These are phyloP conservation scores for Chlorella sp. DNA, from an alignment of 139 green algal genomes.

Conservation along the genomic window DNA sequence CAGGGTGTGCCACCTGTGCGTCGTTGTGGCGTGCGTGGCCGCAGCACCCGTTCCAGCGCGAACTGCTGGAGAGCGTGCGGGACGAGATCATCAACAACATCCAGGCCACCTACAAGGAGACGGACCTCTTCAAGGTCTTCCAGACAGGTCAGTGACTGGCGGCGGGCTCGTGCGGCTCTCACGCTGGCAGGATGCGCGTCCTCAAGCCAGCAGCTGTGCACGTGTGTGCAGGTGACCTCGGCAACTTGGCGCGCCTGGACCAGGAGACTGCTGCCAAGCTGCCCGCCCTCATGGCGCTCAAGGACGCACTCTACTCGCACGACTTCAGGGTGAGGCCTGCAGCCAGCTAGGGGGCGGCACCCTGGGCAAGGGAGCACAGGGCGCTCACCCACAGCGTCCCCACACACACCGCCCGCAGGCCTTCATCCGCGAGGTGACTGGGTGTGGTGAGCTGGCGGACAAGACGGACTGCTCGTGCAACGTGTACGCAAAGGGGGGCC, in stretches of 20 bases:
- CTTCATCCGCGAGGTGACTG: constrained; percentile 38
- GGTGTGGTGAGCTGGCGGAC: constrained; percentile 60
- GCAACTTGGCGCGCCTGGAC: constrained; percentile 68
- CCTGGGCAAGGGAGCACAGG: too few species aligned
- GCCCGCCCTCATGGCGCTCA: constrained; percentile 57
- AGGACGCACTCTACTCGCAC: constrained; percentile 65
- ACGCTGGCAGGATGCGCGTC: neutral
- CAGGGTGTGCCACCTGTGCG: neutral
- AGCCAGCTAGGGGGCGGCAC: too few species aligned
- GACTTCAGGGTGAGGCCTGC: constrained; percentile 35
- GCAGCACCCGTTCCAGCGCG: constrained; percentile 36
- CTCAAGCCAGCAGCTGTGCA: neutral
- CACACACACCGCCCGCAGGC: neutral
- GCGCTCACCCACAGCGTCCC: too few species aligned
- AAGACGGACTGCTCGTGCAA: constrained; percentile 84
- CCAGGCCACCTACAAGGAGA: constrained; percentile 86
- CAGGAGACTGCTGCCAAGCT: constrained; percentile 50
- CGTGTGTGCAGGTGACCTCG: constrained; percentile 59
- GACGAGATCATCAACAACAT: constrained; percentile 81
- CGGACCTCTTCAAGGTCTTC: constrained; percentile 88
- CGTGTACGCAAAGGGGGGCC: constrained; percentile 68
- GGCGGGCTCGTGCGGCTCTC: neutral
- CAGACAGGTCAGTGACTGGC: constrained; percentile 56
- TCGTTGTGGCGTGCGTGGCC: constrained; percentile 10
- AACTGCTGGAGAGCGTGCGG: constrained; percentile 46